Base-by-base conservation (phyloP, 805 yeast genomes). In the Cyberlindnera euphorbiae region DNA sequence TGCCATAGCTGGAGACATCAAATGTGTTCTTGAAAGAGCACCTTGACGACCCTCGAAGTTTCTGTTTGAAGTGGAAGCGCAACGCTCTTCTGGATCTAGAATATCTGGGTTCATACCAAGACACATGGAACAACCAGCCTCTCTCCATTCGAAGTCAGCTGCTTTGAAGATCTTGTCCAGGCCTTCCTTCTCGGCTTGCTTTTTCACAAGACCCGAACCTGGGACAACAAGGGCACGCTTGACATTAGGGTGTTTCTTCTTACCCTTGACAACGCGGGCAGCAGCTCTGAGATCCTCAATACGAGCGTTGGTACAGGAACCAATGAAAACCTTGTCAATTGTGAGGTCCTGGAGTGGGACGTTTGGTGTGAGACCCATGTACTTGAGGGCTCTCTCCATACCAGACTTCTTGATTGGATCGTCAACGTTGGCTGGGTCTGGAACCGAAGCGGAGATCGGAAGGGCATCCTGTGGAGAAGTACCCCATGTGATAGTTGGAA, bases 61-160 rank as follows among this genome's bases (percentile, higher is more conserved):
- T 75, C 98, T 83, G 74, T 93, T 93, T 16, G 97, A 90, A 14
- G 98, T 93, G 11, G 97, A 89, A 8, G 98, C 98, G 70, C 98
- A 93, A 67, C 98, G 80, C 66, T 93, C 98, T 57, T 83, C 77
- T 27, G 98, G 98, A 44, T 79, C 75, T 58, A 93, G 75, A 53
- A 93, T 90, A 69, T 93, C 98, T 28, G 97, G 97, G 68, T 93
- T 93, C 98, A 93, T 93, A 64, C 98, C 98, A 35, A 93, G 75
- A 69, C 98, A 93, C 98, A 93, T 93, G 28, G 97, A 90, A 68
- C 98, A 93, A 44, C 98, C 98, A 48, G 98, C 97, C 69, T 93
- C 98, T 71, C 98, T 82, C 98, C 98, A 93, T 52, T 85, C 90
- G 58, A 93, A 93, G 15, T 96, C 97, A 34, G 98, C 97, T 33